Evolutionary conservation across 176 grass and related monocot species (phyloP).

Genomic region (Puya raimondii): DNA sequence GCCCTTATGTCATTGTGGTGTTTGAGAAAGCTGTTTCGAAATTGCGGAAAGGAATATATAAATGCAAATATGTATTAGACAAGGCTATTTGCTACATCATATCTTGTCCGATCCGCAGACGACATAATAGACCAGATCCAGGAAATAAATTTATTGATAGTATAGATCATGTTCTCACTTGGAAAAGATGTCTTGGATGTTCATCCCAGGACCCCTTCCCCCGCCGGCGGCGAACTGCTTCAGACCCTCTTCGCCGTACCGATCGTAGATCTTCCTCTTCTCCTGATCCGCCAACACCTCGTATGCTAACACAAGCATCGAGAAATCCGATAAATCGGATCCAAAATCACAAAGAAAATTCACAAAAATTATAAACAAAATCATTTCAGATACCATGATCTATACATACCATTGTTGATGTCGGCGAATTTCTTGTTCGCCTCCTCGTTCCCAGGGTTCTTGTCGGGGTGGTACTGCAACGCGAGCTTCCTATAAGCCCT

Average conservation of each 20-base stretch:
- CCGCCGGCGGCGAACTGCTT: conserved; percentile 74
- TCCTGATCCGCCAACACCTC: conserved; percentile 86
- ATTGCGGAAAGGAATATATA: no score
- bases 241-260: conserved; percentile 83
- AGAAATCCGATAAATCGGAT: conserved; percentile 3
- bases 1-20: no score
- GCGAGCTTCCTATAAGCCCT: conserved; percentile 95
- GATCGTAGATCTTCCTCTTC: conserved; percentile 96
- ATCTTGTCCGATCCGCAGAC: no score
- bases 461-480: conserved; percentile 94
- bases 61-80: no score
- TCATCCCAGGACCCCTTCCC: conserved; percentile 69
- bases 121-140: background rate
- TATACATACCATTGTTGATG: conserved; percentile 77
- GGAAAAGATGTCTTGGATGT: conserved; percentile 91
- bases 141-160: background rate
- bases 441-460: conserved; percentile 90
- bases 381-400: background rate
- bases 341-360: background rate
- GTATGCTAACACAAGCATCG: conserved; percentile 45
- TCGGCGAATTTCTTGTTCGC: conserved; percentile 82
- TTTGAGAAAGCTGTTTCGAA: no score
- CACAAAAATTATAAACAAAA: background rate
- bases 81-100: no score
- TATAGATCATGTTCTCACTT: conserved; percentile 24